A percentile compares a stretch with the other conserved stretches of the same genome.
Conservation (phyloP, 192 early-diverging fungal species). For the Phlyctochytrium bullatum region DNA sequence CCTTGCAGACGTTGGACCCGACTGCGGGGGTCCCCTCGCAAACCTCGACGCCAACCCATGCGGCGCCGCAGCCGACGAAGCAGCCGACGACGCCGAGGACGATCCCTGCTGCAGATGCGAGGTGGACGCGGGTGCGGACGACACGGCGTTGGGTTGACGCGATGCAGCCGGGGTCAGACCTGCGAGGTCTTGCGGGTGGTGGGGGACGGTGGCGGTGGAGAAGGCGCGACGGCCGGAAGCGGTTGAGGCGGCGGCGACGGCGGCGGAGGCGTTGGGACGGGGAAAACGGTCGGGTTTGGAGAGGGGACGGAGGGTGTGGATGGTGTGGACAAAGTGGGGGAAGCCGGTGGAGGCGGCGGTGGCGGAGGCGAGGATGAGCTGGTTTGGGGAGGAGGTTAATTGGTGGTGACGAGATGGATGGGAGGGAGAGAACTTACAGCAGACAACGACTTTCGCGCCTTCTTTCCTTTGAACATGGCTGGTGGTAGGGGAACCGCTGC, state of each 20-base stretch:
- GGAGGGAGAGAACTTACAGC: not conserved
- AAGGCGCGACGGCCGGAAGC: constrained; percentile 14
- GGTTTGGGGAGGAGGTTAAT: not conserved
- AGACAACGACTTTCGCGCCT: not conserved
- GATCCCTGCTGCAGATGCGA: not conserved
- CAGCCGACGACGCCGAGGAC: not conserved
- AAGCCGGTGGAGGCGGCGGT: constrained; percentile 22
- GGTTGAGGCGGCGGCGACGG: constrained; percentile 12
- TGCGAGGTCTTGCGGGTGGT: no score
- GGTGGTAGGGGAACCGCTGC: no score
- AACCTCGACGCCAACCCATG: not conserved
- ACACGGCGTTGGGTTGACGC: no score
- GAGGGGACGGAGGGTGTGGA: constrained; percentile 23
- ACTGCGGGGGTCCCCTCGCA: not conserved
- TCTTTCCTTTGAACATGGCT: not conserved
- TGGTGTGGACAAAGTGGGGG: constrained; percentile 25
- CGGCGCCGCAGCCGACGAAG: not conserved
- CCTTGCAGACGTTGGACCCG: not conserved
- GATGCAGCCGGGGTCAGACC: no score
- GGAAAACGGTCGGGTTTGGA: not conserved
- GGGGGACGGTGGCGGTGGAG: no score
- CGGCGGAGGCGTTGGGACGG: not conserved
- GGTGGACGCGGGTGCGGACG: not conserved
- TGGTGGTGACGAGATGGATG: not conserved
- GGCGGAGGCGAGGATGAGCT: constrained; percentile 35